Evolutionary conservation across 2,329 filamentous ascomycete species (phyloP), one percentile per base, ranked within the genome.

Genomic region (Aspergillus fumigatus): DNA sequence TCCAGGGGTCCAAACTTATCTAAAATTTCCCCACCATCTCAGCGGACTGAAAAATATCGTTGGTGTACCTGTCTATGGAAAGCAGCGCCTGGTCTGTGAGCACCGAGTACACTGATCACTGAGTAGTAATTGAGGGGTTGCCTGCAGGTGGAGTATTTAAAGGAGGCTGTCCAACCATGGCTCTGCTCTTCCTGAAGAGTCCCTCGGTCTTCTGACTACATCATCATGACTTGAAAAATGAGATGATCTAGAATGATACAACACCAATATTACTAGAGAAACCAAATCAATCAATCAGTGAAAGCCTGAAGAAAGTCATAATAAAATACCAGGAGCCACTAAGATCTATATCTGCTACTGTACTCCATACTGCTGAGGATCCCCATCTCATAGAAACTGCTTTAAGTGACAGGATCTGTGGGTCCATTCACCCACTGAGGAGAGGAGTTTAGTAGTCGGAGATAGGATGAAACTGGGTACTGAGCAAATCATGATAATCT

Each of bases 181-280:
- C 49, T 53, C 50, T 54, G 59, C 59, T 61, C 61, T 60, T 61
- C 58, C 59, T 51, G 61, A 62, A 56, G 53, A 52, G 27, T 56
- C 25, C 61, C 54, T 62, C 61, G 58, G 58, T 55, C 14, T 17
- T 38, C 32, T 38, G 32, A 1, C 32, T 5, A 38, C 2, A 17
- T 17, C 32, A 17, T 17, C 32, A 17, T 38, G 32, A 38, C 32
- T 38, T 38, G 32, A 38, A 7, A 17, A 38, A 38, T 17, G 32
- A 38, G 14, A 17, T 17, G 5, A 38, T 38, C 6, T 32, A 32
- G 29, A 32, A 48, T 17, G 19, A 14, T 11, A 19, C 11, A 11
- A 11, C 11, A 29, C 10, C 11, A 11, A 29, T 29, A 29, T 29
- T 29, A 29, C 10, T 35, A 35, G 14, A 38, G 14, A 38, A 5